Percentiles rank a stretch among this genome's conserved stretches.
Conservation (phyloP, 139 green algal species). For the Chlamydomonas sphaeroides region DNA sequence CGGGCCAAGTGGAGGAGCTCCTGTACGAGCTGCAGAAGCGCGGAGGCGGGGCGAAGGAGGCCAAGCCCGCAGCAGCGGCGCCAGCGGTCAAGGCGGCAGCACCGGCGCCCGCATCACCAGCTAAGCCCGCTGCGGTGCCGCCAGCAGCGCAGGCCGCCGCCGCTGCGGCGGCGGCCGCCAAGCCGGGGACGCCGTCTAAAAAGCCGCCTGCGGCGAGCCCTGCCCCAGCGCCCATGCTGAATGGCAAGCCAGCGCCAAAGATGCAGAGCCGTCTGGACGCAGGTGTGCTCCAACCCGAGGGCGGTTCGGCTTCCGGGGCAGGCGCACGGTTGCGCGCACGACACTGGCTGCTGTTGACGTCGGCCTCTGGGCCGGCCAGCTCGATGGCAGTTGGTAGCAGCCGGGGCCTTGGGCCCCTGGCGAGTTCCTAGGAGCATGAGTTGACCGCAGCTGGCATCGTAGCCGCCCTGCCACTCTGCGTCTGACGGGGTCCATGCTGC, state of each 20-base stretch:
- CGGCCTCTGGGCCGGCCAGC: no score
- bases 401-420: no score
- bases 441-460: no score
- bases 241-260: constrained; percentile 23
- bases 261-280: constrained; percentile 25
- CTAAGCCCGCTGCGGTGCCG: not conserved
- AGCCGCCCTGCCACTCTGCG: no score
- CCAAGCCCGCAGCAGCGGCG: constrained; percentile 7
- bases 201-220: not conserved
- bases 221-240: not conserved
- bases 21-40: constrained; percentile 61
- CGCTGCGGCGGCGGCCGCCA: not conserved
- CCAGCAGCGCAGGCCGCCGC: not conserved
- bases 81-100: not conserved
- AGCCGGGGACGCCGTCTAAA: constrained; percentile 6
- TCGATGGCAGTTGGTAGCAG: no score
- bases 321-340: no score
- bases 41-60: not conserved
- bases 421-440: no score
- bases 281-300: no score
- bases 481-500: no score
- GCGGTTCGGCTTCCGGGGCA: no score
- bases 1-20: constrained; percentile 62
- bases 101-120: not conserved
- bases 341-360: no score